phyloP scores from a whole-genome alignment of 768 basidiomycete genomes.

The Lentinus brumalis region DNA sequence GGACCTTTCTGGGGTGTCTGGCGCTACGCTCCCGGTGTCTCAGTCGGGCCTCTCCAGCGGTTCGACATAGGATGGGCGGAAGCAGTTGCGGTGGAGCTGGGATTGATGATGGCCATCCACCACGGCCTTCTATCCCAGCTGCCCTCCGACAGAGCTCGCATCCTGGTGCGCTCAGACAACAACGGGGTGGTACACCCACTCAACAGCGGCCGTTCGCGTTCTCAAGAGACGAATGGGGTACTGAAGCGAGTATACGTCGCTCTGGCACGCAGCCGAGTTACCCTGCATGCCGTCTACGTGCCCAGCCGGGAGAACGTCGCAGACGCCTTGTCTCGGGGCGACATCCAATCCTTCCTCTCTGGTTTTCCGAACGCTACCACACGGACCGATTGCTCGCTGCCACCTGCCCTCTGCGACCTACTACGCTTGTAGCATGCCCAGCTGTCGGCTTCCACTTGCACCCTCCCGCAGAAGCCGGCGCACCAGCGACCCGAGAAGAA shows the following conservation, averaged over 20 bases:
- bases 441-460: background rate
- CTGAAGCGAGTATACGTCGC: slow-evolving; percentile 30
- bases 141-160: background rate
- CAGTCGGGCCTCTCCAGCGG: slow-evolving; percentile 27
- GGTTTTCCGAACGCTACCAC: slow-evolving; percentile 21
- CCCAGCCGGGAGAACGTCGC: slow-evolving; percentile 30
- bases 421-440: no score
- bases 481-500: background rate
- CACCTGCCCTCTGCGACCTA: background rate
- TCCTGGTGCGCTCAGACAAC: slow-evolving; percentile 38
- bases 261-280: slow-evolving; percentile 15
- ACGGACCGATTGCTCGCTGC: background rate
- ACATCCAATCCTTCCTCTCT: slow-evolving; percentile 21
- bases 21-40: slow-evolving; percentile 31
- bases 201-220: slow-evolving; percentile 33
- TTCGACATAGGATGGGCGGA: slow-evolving; percentile 45
- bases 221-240: slow-evolving; percentile 29
- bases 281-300: slow-evolving; percentile 25
- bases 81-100: slow-evolving; percentile 40
- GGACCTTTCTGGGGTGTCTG: slow-evolving; percentile 32
- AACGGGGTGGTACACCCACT: slow-evolving; percentile 32
- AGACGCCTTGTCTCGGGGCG: slow-evolving; percentile 37
- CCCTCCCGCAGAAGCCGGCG: background rate
- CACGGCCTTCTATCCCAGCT: background rate
- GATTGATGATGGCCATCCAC: slow-evolving; percentile 20